Percentiles rank a stretch among this genome's conserved stretches.
phyloP scores from a whole-genome alignment of 2,329 filamentous ascomycete genomes.

The Neopestalotiopsis rosae region DNA sequence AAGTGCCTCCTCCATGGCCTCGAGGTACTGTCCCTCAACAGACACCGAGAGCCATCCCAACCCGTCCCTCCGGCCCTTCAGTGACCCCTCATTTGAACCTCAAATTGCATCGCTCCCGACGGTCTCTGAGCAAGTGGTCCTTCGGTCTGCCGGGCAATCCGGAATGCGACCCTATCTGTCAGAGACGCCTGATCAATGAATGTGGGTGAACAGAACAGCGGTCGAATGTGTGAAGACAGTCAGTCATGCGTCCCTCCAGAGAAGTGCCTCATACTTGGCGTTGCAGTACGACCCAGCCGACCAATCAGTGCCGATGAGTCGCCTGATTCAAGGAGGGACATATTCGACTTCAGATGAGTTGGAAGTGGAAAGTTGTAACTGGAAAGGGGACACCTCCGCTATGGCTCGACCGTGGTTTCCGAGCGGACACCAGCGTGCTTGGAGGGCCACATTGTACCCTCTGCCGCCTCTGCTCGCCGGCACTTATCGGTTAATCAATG shows the following conservation, averaged over 20 bases:
- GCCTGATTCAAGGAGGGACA: not conserved
- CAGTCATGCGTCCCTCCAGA: not conserved
- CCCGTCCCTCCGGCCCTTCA: conserved; percentile 6
- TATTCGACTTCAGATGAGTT: not conserved
- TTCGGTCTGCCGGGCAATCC: not conserved
- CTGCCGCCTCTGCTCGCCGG: not conserved
- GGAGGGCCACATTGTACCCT: not conserved
- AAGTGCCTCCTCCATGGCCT: no score
- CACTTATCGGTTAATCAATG: not conserved
- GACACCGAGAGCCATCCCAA: not conserved
- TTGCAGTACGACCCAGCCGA: not conserved
- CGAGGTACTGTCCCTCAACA: not conserved
- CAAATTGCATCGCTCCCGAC: not conserved
- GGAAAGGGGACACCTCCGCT: not conserved
- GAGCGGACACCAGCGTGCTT: not conserved
- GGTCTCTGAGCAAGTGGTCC: not conserved
- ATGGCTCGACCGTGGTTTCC: not conserved
- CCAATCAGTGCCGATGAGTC: not conserved
- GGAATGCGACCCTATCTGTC: not conserved
- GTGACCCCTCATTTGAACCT: not conserved
- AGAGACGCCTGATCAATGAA: not conserved
- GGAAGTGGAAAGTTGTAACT: not conserved
- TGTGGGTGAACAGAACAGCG: not conserved
- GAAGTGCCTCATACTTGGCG: not conserved
- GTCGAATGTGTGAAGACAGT: not conserved